Evolutionary conservation across 768 basidiomycete species (phyloP), one percentile per base, ranked within the genome.

Genomic region (Rhizopogon salebrosus): DNA sequence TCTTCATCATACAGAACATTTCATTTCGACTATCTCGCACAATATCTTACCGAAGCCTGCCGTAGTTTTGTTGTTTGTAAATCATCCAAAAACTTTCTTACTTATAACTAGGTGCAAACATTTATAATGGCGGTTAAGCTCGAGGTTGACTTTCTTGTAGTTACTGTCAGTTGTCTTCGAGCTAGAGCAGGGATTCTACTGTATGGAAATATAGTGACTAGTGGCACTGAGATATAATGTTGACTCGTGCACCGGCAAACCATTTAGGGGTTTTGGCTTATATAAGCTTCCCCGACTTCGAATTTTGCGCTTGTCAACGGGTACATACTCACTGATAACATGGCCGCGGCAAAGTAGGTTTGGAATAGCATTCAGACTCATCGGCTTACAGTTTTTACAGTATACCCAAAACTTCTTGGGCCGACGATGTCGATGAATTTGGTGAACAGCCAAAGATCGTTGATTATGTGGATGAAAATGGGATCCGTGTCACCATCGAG

Each of bases 381-480:
- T 9, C 9, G 22, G 7, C 31, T 46, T 3, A 31, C 4, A 13
- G 20, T 6, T 5, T 46, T 34, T 23, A 18, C 45, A 46, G 45
- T 14, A 49, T 48, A 38, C 68, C 61, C 31, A 90, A 87, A 75
- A 89, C 83, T 18, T 90, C 88, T 6, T 93, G 90, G 90, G 90
- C 90, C 38, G 89, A 92, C 70, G 89, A 92, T 55, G 83, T 90
- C 60, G 88, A 90, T 65, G 88, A 90, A 46, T 74, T 83, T 57
- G 87, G 84, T 82, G 56, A 61, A 71, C 74, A 71, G 53, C 78
- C 72, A 41, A 84, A 77, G 76, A 72, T 72, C 58, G 80, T 87
- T 60, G 88, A 92, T 62, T 87, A 77, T 53, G 75, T 87, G 40
- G 89, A 93, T 59, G 87, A 89, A 55, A 88, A 94, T 59, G 95